Evolutionary conservation across 768 basidiomycete species (phyloP).

Genomic region (Russula ochroleuca): DNA sequence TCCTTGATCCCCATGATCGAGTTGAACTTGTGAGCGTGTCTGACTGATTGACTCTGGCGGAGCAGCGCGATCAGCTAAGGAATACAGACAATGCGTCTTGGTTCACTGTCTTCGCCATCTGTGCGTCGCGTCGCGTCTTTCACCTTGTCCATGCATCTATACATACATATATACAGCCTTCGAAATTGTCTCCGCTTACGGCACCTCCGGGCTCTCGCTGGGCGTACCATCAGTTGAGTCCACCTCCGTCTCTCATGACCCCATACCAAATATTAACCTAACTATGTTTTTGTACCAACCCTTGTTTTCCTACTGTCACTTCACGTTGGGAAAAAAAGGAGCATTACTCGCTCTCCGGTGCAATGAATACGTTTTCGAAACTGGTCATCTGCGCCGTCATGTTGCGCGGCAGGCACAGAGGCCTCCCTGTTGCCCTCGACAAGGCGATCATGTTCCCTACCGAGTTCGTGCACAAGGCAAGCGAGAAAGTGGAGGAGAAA

Average conservation of each 20-base stretch:
- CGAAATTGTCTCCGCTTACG: conserved; percentile 28
- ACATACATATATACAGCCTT: conserved; percentile 24
- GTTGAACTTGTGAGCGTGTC: neutral
- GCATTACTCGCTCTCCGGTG: conserved; percentile 50
- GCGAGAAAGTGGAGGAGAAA: conserved; percentile 13
- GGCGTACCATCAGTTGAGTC: conserved; percentile 39
- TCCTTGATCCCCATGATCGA: neutral
- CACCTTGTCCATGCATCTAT: conserved; percentile 29
- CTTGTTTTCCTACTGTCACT: neutral
- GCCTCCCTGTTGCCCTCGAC: conserved; percentile 64
- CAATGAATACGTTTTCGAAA: conserved; percentile 62
- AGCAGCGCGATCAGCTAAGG: conserved; percentile 33
- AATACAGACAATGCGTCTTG: conserved; percentile 32
- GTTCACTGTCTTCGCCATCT: conserved; percentile 43
- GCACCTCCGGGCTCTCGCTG: conserved; percentile 43
- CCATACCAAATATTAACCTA: no score
- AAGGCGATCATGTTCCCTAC: conserved; percentile 39
- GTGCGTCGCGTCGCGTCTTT: conserved; percentile 21
- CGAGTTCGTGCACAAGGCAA: conserved; percentile 15
- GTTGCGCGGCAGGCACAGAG: conserved; percentile 74
- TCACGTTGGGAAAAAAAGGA: neutral
- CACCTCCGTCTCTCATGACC: neutral
- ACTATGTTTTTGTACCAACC: no score
- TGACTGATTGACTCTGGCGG: neutral
- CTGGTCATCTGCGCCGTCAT: conserved; percentile 69